Base-by-base conservation (phyloP, 1,284 basidiomycete species). In the Ustilago vetiveriae region DNA sequence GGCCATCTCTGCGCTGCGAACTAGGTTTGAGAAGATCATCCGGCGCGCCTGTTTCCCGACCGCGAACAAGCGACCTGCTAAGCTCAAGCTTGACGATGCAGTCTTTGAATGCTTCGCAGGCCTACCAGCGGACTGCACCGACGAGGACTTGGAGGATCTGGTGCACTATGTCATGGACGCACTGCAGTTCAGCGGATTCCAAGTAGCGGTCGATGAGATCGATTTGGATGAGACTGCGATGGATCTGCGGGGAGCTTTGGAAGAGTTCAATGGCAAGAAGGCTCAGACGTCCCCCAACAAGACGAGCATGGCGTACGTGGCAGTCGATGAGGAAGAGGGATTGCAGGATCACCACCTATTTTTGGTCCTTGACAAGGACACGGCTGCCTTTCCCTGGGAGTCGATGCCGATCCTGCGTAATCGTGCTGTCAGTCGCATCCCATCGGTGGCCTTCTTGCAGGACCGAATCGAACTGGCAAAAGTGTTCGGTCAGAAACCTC, bases 111-210 rank as follows among this genome's bases (percentile, higher is more conserved):
- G 92, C 81, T 92, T 98, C 76, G 89, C 92, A 0, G 88, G 89
- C 0, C 85, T 98, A 1, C 88, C 90, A 0, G 88, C 88, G 68
- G 92, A 91, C 72, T 87, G 88, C 17, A 26, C 54, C 22, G 92
- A 96, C 71, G 95, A 98, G 79, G 95, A 98, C 76, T 85, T 98
- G 14, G 94, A 98, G 80, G 96, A 99, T 79, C 84, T 98, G 33
- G 87, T 93, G 7, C 96, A 95, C 83, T 98, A 96, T 83, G 87
- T 96, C 21, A 86, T 98, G 43, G 96, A 98, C 78, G 86, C 94
- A 0, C 94, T 94, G 81, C 94, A 96, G 76, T 91, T 95, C 82
- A 89, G 93, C 74, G 95, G 94, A 2, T 86, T 92, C 7, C 89
- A 90, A 0, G 88, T 98, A 19, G 92, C 92, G 0, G 88, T 91